Evolutionary conservation across 176 grass and related monocot species (phyloP).

Genomic region (Eragrostis curvula): DNA sequence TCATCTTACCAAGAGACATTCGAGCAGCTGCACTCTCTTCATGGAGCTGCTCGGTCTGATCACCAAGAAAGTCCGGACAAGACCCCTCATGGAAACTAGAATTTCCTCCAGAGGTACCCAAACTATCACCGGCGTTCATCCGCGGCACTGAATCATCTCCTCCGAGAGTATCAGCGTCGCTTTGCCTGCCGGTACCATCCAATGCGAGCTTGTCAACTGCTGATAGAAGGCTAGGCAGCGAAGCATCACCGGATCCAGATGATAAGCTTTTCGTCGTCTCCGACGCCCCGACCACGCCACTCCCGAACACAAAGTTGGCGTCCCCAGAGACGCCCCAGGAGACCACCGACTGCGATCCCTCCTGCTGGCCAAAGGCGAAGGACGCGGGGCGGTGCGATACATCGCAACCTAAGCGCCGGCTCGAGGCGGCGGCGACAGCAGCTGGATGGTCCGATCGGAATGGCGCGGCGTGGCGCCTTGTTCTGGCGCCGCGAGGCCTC

Average conservation of each 20-base stretch:
- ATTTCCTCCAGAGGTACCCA: neutral
- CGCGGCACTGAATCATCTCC: neutral
- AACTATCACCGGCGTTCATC: slow-evolving; percentile 7
- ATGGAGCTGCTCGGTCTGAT: neutral
- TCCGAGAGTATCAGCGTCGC: slow-evolving; percentile 8
- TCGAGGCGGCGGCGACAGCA: slow-evolving; percentile 11
- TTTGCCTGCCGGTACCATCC: slow-evolving; percentile 9
- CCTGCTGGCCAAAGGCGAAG: slow-evolving; percentile 28
- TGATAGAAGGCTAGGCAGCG: neutral
- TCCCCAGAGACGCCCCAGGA: slow-evolving; percentile 37
- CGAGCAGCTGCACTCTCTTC: slow-evolving; percentile 61
- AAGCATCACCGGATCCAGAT: slow-evolving; percentile 27
- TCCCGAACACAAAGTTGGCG: slow-evolving; percentile 43
- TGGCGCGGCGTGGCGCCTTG: slow-evolving; percentile 40
- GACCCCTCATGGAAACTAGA: neutral
- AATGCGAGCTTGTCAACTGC: slow-evolving; percentile 1
- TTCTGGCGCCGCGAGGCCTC: slow-evolving; percentile 34
- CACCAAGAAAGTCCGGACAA: neutral
- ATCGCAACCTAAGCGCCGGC: slow-evolving; percentile 26
- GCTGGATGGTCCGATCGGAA: slow-evolving; percentile 49
- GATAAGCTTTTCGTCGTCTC: slow-evolving; percentile 45
- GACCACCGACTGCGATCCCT: neutral
- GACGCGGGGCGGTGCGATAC: slow-evolving; percentile 13
- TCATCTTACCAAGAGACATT: slow-evolving; percentile 94
- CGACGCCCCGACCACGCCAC: slow-evolving; percentile 16